Percentiles rank a stretch among this genome's conserved stretches.
Evolutionary conservation across 306 rosid species (phyloP).

Genomic region (Castanospermum australe): DNA sequence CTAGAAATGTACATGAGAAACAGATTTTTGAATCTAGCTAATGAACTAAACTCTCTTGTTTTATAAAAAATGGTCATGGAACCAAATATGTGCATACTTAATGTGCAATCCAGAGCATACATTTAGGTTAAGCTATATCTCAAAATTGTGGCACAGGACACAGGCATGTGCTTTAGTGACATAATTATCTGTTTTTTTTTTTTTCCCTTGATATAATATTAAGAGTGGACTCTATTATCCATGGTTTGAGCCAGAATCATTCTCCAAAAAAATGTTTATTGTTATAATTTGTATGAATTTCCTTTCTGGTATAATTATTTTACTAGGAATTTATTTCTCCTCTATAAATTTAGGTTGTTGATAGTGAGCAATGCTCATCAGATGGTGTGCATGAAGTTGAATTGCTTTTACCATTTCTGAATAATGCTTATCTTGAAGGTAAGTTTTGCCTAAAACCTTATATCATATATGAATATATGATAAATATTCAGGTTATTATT

Average conservation of each 20-base stretch:
- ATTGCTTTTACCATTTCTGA: constrained; percentile 69
- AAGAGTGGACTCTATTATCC: neutral
- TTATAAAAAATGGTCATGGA: neutral
- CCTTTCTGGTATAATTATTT: constrained; percentile 11
- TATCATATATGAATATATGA: neutral
- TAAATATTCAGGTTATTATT: neutral
- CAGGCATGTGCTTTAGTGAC: neutral
- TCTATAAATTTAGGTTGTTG: constrained; percentile 51
- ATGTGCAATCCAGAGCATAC: neutral
- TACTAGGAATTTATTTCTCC: constrained; percentile 8
- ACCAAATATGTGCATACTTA: neutral
- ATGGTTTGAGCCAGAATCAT: neutral
- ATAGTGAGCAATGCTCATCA: constrained; percentile 49
- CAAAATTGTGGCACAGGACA: neutral
- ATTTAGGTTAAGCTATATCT: neutral
- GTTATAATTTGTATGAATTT: constrained; percentile 8
- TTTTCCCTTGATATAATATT: neutral
- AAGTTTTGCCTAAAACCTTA: constrained; percentile 3
- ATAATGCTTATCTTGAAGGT: constrained; percentile 55
- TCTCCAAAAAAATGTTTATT: neutral
- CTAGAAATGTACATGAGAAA: neutral
- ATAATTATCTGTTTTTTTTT: neutral
- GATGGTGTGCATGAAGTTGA: constrained; percentile 75
- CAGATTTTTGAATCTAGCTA: neutral
- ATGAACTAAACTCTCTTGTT: neutral